Conservation (phyloP, 208 protist genomes). For the Polymyxa betae region DNA sequence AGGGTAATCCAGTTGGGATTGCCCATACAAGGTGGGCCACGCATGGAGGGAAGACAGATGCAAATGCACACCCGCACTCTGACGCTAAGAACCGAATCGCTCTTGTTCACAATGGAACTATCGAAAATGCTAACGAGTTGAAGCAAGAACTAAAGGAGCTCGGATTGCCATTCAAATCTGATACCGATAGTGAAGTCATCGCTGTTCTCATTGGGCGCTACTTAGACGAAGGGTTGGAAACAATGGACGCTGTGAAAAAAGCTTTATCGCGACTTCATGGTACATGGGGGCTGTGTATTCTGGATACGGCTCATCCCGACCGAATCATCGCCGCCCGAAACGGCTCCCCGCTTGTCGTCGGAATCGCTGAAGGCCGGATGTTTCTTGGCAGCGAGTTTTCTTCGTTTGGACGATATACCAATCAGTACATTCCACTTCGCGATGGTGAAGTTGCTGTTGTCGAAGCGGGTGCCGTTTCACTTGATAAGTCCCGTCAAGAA, state of each 20-base stretch:
- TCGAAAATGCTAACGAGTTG: constrained; percentile 54
- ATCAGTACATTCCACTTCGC: constrained; percentile 74
- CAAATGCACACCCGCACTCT: constrained; percentile 61
- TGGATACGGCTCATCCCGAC: neutral
- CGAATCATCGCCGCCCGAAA: neutral
- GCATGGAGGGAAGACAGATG: constrained; percentile 68
- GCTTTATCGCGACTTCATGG: neutral
- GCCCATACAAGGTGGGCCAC: constrained; percentile 78
- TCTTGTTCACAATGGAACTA: constrained; percentile 63
- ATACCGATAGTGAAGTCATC: constrained; percentile 57
- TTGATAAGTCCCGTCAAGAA: neutral
- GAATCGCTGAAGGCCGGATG: constrained; percentile 71
- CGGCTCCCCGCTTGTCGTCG: constrained; percentile 70
- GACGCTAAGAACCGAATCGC: constrained; percentile 42
- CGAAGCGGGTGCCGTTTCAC: constrained; percentile 65
- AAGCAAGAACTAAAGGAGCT: constrained; percentile 49
- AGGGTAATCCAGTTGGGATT: constrained; percentile 59
- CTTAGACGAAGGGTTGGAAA: constrained; percentile 66
- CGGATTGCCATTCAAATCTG: neutral
- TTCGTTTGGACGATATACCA: constrained; percentile 67
- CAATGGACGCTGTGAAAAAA: neutral
- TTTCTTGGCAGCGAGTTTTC: constrained; percentile 70
- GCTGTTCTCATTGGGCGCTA: constrained; percentile 67
- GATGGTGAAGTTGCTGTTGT: constrained; percentile 74
- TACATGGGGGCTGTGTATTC: neutral